Conservation (phyloP, 441 rosid species). For the Dalechampia spathulata region DNA sequence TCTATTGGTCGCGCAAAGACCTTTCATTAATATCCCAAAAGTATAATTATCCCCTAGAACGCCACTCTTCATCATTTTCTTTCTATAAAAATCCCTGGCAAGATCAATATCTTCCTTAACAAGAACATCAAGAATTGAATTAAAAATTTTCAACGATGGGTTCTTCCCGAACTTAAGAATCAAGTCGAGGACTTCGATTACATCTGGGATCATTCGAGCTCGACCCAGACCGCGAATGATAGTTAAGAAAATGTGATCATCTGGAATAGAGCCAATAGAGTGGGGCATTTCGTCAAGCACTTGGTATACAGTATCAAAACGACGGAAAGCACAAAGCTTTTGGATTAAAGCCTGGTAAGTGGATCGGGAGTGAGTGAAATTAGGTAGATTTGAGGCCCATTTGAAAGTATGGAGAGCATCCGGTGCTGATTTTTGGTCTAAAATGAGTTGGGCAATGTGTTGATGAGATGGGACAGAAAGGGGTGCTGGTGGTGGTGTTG, state of each 20-base stretch:
- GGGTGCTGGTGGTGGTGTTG: slow-evolving; percentile 19
- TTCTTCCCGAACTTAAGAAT: slow-evolving; percentile 34
- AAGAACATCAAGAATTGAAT: slow-evolving; percentile 64
- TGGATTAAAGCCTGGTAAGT: slow-evolving; percentile 68
- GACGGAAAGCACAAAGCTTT: slow-evolving; percentile 53
- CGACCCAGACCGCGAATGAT: slow-evolving; percentile 62
- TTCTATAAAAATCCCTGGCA: slow-evolving; percentile 66
- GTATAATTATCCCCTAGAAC: slow-evolving; percentile 75
- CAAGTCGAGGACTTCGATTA: slow-evolving; percentile 45
- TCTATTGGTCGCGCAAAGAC: slow-evolving; percentile 84
- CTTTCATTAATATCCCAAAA: slow-evolving; percentile 81
- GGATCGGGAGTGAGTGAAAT: slow-evolving; percentile 63
- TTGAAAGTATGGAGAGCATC: slow-evolving; percentile 59
- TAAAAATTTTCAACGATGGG: slow-evolving; percentile 67
- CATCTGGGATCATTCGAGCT: slow-evolving; percentile 43
- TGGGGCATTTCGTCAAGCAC: slow-evolving; percentile 90
- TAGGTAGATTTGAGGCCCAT: slow-evolving; percentile 67
- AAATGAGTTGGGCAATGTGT: slow-evolving; percentile 52
- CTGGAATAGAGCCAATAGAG: slow-evolving; percentile 57
- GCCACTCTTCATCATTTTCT: slow-evolving; percentile 62
- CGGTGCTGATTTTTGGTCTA: slow-evolving; percentile 61
- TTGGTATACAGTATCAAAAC: slow-evolving; percentile 47
- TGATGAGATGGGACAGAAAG: slow-evolving; percentile 44
- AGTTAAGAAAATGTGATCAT: slow-evolving; percentile 56
- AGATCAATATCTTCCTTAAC: slow-evolving; percentile 78